Conservation (phyloP, 805 yeast genomes). For the Hanseniaspora meyeri region DNA sequence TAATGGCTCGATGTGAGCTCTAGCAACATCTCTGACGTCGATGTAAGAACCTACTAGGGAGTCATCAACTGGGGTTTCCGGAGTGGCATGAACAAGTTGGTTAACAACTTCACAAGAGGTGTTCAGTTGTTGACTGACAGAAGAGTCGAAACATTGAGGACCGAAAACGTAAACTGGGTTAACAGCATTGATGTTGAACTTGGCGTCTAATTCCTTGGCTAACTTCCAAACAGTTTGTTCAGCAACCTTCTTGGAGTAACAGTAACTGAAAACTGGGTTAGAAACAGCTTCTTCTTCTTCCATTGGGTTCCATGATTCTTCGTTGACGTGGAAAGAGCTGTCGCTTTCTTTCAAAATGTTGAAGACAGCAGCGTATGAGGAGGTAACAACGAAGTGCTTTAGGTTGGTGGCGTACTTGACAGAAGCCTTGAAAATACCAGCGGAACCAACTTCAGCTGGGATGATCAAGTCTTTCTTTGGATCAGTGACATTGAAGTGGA, state of each 20-base stretch:
- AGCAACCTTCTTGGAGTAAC: constrained; percentile 42
- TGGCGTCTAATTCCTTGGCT: constrained; percentile 29
- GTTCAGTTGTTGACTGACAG: constrained; percentile 27
- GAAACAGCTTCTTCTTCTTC: constrained; percentile 17
- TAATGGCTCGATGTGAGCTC: constrained; percentile 42
- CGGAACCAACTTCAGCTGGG: constrained; percentile 42
- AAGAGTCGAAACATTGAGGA: constrained; percentile 37
- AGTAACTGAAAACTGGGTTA: constrained; percentile 27
- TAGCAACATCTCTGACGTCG: constrained; percentile 55
- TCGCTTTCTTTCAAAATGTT: constrained; percentile 18
- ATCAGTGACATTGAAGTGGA: constrained; percentile 25
- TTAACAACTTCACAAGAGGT: constrained; percentile 29
- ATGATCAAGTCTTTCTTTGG: constrained; percentile 35
- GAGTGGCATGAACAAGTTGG: constrained; percentile 23
- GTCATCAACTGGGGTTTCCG: constrained; percentile 23
- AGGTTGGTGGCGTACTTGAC: constrained; percentile 31
- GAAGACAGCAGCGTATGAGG: constrained; percentile 37
- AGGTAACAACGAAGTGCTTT: constrained; percentile 33
- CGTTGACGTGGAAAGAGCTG: constrained; percentile 18
- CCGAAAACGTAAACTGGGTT: constrained; percentile 39
- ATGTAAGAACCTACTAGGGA: constrained; percentile 26
- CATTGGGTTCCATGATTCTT: constrained; percentile 25
- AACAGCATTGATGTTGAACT: constrained; percentile 32
- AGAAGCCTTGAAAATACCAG: constrained; percentile 33
- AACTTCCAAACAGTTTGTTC: constrained; percentile 50